A percentile compares a stretch with the other conserved stretches of the same genome.
These are phyloP conservation scores for Zasmidium citrigriseum DNA, from an alignment of 2,329 filamentous ascomycete genomes.

Conservation along the genomic window DNA sequence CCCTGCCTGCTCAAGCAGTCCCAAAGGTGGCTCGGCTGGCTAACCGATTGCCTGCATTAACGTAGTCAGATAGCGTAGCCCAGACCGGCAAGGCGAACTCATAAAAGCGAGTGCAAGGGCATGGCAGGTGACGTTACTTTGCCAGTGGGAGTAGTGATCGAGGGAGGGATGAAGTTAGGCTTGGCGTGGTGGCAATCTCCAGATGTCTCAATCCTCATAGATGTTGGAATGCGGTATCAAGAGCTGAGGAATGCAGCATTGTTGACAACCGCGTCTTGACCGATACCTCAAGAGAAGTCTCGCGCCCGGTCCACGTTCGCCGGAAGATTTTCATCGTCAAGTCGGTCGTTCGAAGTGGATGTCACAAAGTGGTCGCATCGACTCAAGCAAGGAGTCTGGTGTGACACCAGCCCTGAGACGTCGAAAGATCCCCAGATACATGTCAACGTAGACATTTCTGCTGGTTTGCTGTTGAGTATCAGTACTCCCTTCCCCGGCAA, in stretches of 20 bases:
- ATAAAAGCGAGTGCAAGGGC: conserved; percentile 34
- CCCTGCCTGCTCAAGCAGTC: conserved; percentile 28
- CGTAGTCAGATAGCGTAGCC: conserved; percentile 17
- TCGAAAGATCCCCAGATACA: background rate
- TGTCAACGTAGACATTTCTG: background rate
- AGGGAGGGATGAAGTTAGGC: conserved; percentile 28
- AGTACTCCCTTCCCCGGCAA: no score
- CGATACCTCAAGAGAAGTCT: background rate
- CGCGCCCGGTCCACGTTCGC: background rate
- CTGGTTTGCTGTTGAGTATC: background rate
- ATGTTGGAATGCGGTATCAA: conserved; percentile 27
- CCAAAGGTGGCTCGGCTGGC: conserved; percentile 29
- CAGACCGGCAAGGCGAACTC: conserved; percentile 23
- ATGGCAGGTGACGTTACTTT: conserved; percentile 25
- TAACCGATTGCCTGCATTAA: conserved; percentile 29
- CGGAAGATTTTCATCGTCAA: background rate
- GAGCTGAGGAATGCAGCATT: conserved; percentile 31
- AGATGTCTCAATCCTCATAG: conserved; percentile 24
- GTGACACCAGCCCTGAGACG: background rate
- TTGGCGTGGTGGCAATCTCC: conserved; percentile 32
- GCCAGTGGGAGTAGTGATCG: conserved; percentile 20
- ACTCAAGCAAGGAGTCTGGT: conserved; percentile 22
- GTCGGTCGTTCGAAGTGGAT: conserved; percentile 23
- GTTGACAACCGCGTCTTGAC: conserved; percentile 18
- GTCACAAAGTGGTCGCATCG: conserved; percentile 21